Conservation (phyloP, 495 filamentous ascomycete genomes). For the Aspergillus homomorphus region DNA sequence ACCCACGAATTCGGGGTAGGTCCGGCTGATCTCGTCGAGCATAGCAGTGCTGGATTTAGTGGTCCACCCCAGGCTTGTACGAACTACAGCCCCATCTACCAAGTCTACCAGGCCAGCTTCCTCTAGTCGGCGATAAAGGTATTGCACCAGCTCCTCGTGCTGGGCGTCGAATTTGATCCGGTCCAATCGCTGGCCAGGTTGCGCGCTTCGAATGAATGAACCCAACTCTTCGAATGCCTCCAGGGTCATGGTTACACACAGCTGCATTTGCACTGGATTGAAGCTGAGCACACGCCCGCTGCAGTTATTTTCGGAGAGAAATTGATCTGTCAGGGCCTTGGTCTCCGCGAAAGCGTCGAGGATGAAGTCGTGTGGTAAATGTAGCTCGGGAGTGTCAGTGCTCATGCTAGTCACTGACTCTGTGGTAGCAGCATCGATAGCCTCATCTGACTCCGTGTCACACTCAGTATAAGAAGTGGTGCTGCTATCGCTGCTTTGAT, state of each 20-base stretch:
- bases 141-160: constrained; percentile 34
- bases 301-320: constrained; percentile 35
- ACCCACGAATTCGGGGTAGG: constrained; percentile 35
- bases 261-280: constrained; percentile 28
- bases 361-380: constrained; percentile 5
- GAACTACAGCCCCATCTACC: constrained; percentile 29
- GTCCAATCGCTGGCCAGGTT: constrained; percentile 30
- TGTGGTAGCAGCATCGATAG: background rate
- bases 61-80: constrained; percentile 36
- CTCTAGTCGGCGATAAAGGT: constrained; percentile 41
- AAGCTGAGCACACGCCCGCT: constrained; percentile 30
- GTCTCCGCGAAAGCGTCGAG: constrained; percentile 28
- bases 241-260: constrained; percentile 37
- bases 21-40: constrained; percentile 32
- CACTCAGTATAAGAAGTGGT: background rate
- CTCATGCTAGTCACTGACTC: constrained; percentile 9
- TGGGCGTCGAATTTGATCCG: constrained; percentile 31
- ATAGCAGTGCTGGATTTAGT: constrained; percentile 31
- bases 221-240: constrained; percentile 48
- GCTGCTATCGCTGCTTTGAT: background rate
- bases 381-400: constrained; percentile 9
- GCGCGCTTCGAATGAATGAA: constrained; percentile 28
- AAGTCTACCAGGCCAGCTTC: constrained; percentile 41
- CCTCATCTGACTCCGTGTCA: background rate
- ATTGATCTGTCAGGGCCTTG: constrained; percentile 36